These are phyloP conservation scores for Coemansia sp. DNA, from an alignment of 192 early-diverging fungal species.

Conservation along the genomic window DNA sequence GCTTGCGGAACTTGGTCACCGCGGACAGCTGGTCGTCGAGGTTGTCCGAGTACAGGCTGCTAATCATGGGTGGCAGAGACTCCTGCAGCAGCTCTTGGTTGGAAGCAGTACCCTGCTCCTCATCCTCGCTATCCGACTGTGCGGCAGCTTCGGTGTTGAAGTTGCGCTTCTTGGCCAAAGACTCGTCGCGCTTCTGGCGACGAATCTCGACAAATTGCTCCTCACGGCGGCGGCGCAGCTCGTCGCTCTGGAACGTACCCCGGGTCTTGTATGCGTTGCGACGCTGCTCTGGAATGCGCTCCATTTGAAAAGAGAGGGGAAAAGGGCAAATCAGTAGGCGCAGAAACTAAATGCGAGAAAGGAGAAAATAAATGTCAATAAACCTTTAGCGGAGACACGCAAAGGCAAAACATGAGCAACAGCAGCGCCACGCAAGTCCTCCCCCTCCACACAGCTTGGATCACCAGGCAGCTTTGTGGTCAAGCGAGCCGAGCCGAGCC, in stretches of 20 bases:
- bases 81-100: conserved; percentile 71
- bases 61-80: conserved; percentile 75
- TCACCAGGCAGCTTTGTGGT: background rate
- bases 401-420: background rate
- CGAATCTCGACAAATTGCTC: conserved; percentile 91
- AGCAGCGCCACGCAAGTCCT: too few relatives aligned
- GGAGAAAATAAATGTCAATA: background rate
- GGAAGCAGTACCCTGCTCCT: conserved; percentile 59
- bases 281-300: conserved; percentile 55
- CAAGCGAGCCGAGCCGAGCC: background rate
- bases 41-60: conserved; percentile 72
- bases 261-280: conserved; percentile 84
- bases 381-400: background rate
- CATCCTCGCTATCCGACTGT: conserved; percentile 73
- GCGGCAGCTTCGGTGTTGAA: conserved; percentile 54
- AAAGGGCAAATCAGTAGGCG: background rate
- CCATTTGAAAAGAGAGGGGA: conserved; percentile 15
- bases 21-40: conserved; percentile 76
- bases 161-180: conserved; percentile 89
- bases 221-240: conserved; percentile 88
- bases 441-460: too few relatives aligned
- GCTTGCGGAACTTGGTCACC: conserved; percentile 88
- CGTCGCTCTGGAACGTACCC: conserved; percentile 82
- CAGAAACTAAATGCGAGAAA: background rate
- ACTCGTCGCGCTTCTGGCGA: conserved; percentile 94